Conservation (phyloP, 768 basidiomycete genomes). For the Phallus indusiatus region DNA sequence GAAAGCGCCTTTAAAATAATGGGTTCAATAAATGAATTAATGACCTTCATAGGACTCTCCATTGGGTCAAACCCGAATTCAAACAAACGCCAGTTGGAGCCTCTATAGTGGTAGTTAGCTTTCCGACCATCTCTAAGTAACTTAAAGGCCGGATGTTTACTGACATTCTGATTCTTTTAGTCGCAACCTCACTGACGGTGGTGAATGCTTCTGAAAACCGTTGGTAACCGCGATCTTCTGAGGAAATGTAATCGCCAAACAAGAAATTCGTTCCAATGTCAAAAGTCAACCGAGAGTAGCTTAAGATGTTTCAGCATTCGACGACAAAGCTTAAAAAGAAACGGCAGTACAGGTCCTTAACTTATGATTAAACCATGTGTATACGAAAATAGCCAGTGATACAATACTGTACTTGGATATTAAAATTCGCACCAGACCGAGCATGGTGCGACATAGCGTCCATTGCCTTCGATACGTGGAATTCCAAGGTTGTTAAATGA, state of each 20-base stretch:
- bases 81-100: slow-evolving; percentile 17
- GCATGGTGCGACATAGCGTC: slow-evolving; percentile 8
- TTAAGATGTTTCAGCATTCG: slow-evolving; percentile 9
- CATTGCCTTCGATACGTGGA: slow-evolving; percentile 13
- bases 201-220: slow-evolving; percentile 12
- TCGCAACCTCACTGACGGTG: slow-evolving; percentile 1
- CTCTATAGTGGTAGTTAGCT: background rate
- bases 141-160: background rate
- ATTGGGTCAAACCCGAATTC: slow-evolving; percentile 16
- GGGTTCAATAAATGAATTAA: slow-evolving; percentile 15
- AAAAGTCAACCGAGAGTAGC: slow-evolving; percentile 17
- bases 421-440: background rate
- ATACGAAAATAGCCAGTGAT: no score
- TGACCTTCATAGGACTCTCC: slow-evolving; percentile 10
- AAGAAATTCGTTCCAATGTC: slow-evolving; percentile 20
- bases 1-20: slow-evolving; percentile 13
- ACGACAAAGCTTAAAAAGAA: background rate
- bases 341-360: background rate
- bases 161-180: slow-evolving; percentile 12
- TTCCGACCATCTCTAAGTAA: background rate
- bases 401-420: slow-evolving; percentile 10
- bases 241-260: slow-evolving; percentile 13
- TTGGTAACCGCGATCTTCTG: background rate
- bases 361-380: background rate
- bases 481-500: slow-evolving; percentile 15